Conservation (phyloP, 2,329 filamentous ascomycete genomes). For the Cadophora sp. region DNA sequence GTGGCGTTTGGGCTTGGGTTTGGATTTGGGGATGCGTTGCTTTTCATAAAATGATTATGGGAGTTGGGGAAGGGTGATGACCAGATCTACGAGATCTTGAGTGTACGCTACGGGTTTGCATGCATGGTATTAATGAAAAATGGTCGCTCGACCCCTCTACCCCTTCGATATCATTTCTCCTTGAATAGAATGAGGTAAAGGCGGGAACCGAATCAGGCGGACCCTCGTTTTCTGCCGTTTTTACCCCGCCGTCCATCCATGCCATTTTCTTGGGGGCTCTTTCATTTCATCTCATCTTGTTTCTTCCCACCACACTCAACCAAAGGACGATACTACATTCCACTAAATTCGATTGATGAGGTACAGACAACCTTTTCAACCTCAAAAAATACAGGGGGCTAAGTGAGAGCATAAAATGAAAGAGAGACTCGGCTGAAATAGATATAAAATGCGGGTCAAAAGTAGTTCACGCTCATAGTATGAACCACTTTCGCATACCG, state of each 20-base stretch:
- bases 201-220: background rate
- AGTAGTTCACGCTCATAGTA: no score
- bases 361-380: no score
- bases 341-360: background rate
- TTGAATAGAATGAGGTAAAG: background rate
- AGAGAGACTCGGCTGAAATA: no score
- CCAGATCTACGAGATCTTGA: background rate
- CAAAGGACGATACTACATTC: background rate
- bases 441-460: no score
- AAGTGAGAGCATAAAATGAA: no score
- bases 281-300: no score
- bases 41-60: background rate
- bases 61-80: background rate
- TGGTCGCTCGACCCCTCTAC: background rate
- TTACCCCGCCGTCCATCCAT: background rate
- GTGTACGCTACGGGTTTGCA: background rate
- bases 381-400: no score
- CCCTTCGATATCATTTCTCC: background rate
- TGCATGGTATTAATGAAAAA: no score
- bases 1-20: slow-evolving; percentile 7
- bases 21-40: background rate
- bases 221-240: slow-evolving; percentile 13
- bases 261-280: no score
- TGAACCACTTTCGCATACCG: no score
- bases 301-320: background rate